Conservation (phyloP, 148 eudicot species). For the Diospyros lotus region DNA sequence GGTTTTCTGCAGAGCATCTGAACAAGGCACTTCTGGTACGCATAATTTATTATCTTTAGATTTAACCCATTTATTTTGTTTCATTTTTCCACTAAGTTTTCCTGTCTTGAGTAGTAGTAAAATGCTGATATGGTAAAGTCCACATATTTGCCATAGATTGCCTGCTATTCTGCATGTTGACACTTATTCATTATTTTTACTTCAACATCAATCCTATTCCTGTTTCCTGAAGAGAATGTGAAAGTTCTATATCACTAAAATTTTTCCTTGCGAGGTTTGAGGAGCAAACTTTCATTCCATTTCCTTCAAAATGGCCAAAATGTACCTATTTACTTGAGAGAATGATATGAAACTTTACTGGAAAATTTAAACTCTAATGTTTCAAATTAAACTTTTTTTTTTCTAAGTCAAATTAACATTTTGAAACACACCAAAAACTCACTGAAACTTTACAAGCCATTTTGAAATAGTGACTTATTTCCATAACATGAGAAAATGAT, state of each 20-base stretch:
- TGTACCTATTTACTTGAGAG: no score
- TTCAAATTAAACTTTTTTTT: no score
- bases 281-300: no score
- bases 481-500: no score
- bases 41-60: conserved; percentile 4
- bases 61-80: conserved; percentile 2
- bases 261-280: background rate
- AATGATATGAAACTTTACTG: no score
- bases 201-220: background rate
- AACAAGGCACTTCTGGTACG: conserved; percentile 85
- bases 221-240: background rate
- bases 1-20: conserved; percentile 66
- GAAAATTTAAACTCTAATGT: no score
- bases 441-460: no score
- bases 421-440: no score
- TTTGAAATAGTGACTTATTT: no score
- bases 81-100: conserved; percentile 5
- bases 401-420: no score
- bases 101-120: background rate
- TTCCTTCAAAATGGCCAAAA: no score
- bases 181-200: conserved; percentile 7
- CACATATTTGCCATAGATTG: conserved; percentile 4
- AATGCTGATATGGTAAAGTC: background rate
- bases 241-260: background rate
- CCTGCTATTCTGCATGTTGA: background rate